phyloP scores from a whole-genome alignment of 2,329 filamentous ascomycete species.

The Mycosphaerella sp. region DNA sequence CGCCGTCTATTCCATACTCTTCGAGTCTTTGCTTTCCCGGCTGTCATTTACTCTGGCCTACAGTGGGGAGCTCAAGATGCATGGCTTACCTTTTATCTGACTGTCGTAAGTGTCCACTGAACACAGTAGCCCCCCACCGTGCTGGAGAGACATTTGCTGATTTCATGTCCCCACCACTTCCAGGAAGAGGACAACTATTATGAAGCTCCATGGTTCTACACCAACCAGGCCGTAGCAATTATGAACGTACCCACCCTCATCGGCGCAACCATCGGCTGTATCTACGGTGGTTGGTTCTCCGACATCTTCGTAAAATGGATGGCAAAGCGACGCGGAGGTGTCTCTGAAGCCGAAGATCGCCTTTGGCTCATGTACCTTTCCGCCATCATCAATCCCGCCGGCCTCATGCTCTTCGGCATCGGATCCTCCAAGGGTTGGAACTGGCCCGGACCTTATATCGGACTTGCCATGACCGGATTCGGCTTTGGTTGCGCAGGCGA shows the following conservation, averaged over 20 bases:
- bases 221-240: slow-evolving; percentile 48
- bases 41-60: slow-evolving; percentile 51
- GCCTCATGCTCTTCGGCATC: slow-evolving; percentile 50
- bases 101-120: slow-evolving; percentile 18
- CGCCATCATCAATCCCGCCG: slow-evolving; percentile 46
- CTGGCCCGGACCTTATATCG: slow-evolving; percentile 50
- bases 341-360: slow-evolving; percentile 52
- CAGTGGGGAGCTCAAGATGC: slow-evolving; percentile 57
- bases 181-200: slow-evolving; percentile 51
- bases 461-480: slow-evolving; percentile 53
- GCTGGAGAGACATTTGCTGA: too few relatives aligned
- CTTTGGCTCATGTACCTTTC: slow-evolving; percentile 48
- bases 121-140: background rate
- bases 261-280: slow-evolving; percentile 50
- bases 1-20: slow-evolving; percentile 50
- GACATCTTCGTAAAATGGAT: slow-evolving; percentile 53
- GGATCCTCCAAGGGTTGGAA: slow-evolving; percentile 46
- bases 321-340: slow-evolving; percentile 47
- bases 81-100: slow-evolving; percentile 55
- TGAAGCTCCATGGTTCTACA: slow-evolving; percentile 50
- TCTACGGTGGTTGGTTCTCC: slow-evolving; percentile 53
- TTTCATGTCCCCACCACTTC: too few relatives aligned
- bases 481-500: slow-evolving; percentile 55
- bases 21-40: slow-evolving; percentile 53
- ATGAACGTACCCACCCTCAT: slow-evolving; percentile 54